Conservation (phyloP, 768 basidiomycete species). For the Sporobolomyces roseus region DNA sequence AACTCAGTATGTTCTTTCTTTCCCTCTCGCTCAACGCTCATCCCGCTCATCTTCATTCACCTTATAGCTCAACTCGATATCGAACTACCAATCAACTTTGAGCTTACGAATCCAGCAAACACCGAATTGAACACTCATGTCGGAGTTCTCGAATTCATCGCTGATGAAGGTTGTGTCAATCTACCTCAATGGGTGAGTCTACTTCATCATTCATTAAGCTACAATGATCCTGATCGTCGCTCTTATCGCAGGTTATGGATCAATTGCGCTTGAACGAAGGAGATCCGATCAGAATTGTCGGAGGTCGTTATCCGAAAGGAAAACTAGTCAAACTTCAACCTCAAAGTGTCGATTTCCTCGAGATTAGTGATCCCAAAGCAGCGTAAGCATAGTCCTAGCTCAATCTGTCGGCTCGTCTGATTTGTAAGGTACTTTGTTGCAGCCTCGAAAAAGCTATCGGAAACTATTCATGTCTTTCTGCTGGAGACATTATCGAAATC, state of each 20-base stretch:
- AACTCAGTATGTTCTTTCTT: constrained; percentile 56
- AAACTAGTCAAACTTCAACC: constrained; percentile 96
- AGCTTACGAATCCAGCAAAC: constrained; percentile 83
- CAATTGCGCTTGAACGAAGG: constrained; percentile 88
- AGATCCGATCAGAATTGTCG: constrained; percentile 88
- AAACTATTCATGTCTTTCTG: constrained; percentile 84
- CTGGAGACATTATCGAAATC: constrained; percentile 97
- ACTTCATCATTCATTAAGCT: background rate
- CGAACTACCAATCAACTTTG: constrained; percentile 91
- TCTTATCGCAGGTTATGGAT: constrained; percentile 74
- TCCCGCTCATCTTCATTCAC: background rate
- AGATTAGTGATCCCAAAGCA: constrained; percentile 95
- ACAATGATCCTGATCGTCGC: background rate
- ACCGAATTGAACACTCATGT: constrained; percentile 78
- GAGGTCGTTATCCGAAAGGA: constrained; percentile 81
- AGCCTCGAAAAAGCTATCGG: constrained; percentile 93
- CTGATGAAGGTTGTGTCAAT: constrained; percentile 90
- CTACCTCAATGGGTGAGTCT: constrained; percentile 80
- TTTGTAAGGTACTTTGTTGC: background rate
- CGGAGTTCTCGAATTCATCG: constrained; percentile 98
- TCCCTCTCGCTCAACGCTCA: background rate
- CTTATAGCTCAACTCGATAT: constrained; percentile 68
- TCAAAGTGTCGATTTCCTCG: constrained; percentile 88
- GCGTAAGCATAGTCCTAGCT: constrained; percentile 60
- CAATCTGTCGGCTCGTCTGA: background rate